Conservation (phyloP, 352 stramenopile genomes). For the Vaucheria bursata region DNA sequence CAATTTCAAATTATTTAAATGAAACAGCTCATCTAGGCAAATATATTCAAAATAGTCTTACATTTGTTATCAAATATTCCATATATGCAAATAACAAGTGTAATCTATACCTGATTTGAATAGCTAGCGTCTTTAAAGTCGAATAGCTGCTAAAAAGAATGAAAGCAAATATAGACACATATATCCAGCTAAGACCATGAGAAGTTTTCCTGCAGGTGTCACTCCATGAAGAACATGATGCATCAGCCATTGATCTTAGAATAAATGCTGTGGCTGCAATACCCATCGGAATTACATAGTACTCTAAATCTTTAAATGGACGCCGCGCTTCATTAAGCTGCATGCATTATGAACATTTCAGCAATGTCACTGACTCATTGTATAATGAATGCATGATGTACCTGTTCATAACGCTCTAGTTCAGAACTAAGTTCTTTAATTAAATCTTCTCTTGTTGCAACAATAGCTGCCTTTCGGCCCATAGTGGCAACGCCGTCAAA, state of each 20-base stretch:
- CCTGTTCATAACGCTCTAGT: slow-evolving; percentile 14
- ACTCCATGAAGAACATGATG: slow-evolving; percentile 14
- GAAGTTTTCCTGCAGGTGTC: not conserved
- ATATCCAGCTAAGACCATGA: not conserved
- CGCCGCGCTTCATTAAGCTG: slow-evolving; percentile 4
- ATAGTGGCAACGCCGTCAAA: slow-evolving; percentile 92
- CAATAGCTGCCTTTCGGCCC: slow-evolving; percentile 76
- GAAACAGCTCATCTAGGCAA: not conserved
- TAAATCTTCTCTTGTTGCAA: slow-evolving; percentile 69
- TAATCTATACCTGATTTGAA: slow-evolving; percentile 1
- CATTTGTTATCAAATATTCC: not conserved
- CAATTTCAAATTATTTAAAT: not conserved
- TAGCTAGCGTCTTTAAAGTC: slow-evolving; percentile 1
- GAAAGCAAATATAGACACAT: slow-evolving; percentile 14
- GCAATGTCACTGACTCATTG: too few species aligned
- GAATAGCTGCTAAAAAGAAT: slow-evolving; percentile 5
- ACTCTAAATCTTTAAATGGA: slow-evolving; percentile 7
- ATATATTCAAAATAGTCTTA: not conserved
- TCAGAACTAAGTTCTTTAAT: slow-evolving; percentile 63
- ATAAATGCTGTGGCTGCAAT: slow-evolving; percentile 12
- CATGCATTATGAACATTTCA: not conserved
- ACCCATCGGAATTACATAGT: slow-evolving; percentile 2
- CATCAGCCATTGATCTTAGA: slow-evolving; percentile 5
- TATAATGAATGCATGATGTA: too few species aligned
- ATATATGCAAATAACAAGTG: not conserved